Base-by-base conservation (phyloP, 371 early-diverging fungal genomes). In the Apophysomyces trapeziformis region DNA sequence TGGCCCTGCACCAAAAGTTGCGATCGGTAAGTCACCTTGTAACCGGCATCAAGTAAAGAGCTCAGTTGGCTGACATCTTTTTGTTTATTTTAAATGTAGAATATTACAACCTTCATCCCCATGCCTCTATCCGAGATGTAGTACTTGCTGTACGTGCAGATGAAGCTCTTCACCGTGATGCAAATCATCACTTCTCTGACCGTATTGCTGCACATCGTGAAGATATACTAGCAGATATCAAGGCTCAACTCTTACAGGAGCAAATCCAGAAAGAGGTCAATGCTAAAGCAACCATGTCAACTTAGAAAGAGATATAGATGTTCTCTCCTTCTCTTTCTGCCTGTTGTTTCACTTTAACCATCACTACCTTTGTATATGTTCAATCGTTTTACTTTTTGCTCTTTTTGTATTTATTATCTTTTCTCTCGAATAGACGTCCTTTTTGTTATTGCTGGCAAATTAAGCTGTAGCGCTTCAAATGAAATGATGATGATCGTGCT, bases 101-200 rank as follows among this genome's bases (percentile, higher is more conserved):
- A 41, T 99, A 99, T 72, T 99, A 96, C 93, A 89, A 94, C 47
- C 78, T 99, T 38, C 85, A 85, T 12, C 85, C 92, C 0, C 70
- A 85, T 13, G 96, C 99, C 2, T 92, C 90, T 4, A 71, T 99
- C 47, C 85, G 93, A 14, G 98, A 99, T 62, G 93, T 97, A 7
- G 95, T 96, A n/a, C 73, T 93, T 18, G 97, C 96, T 35, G 90
- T 99, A 9, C 85, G 99, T n/a, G 92, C 96, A 5, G 99, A 99
- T 69, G 99, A 99, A 74, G 95, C 92, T 5, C 79, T 91, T n/a
- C 99, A 99, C 70, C 86, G 97, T 65, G 96, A 98, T 64, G 90
- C 94, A 11, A 99, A 99, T 84, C 98, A 97, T 69, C 86, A 89
- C 59, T 83, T 97, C 37, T 88, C 93, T n/a, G 91, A 91, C 54